Percentiles rank a stretch among this genome's conserved stretches.
These are phyloP conservation scores for Camelina hispida DNA, from an alignment of 345 rosid species.

Conservation along the genomic window DNA sequence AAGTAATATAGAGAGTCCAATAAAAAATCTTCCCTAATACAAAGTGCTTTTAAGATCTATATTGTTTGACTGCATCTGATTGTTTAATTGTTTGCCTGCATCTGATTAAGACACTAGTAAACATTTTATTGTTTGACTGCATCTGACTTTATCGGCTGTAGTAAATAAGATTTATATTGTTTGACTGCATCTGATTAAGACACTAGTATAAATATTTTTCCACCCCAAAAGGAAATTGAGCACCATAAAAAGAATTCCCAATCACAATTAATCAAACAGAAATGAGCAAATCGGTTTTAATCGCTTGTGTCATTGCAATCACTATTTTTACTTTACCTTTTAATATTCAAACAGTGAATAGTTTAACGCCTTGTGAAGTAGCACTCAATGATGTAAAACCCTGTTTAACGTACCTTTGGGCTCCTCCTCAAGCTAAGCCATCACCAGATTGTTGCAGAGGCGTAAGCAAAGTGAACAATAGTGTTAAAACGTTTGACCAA, in stretches of 20 bases:
- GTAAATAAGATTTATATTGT: too few relatives aligned
- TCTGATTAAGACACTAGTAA: too few relatives aligned
- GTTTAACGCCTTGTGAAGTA: not conserved
- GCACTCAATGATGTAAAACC: not conserved
- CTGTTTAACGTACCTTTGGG: not conserved
- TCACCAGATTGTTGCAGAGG: constrained; percentile 20
- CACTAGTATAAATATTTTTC: constrained; percentile 10
- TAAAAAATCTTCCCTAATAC: too few relatives aligned
- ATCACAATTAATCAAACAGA: not conserved
- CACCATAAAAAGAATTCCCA: not conserved
- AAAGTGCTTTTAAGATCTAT: too few relatives aligned
- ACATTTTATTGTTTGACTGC: too few relatives aligned
- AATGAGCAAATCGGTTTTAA: not conserved
- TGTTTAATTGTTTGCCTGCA: too few relatives aligned
- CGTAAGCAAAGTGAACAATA: not conserved
- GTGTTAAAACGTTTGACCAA: not conserved
- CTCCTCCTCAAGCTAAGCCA: not conserved
- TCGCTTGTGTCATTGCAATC: constrained; percentile 12
- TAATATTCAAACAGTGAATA: not conserved
- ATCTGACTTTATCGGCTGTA: too few relatives aligned
- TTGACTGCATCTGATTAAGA: not conserved
- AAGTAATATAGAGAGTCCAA: too few relatives aligned
- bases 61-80: too few relatives aligned
- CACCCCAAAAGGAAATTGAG: not conserved
- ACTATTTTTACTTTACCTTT: not conserved